These are phyloP conservation scores for Backusella circina DNA, from an alignment of 192 early-diverging fungal species.

Conservation along the genomic window DNA sequence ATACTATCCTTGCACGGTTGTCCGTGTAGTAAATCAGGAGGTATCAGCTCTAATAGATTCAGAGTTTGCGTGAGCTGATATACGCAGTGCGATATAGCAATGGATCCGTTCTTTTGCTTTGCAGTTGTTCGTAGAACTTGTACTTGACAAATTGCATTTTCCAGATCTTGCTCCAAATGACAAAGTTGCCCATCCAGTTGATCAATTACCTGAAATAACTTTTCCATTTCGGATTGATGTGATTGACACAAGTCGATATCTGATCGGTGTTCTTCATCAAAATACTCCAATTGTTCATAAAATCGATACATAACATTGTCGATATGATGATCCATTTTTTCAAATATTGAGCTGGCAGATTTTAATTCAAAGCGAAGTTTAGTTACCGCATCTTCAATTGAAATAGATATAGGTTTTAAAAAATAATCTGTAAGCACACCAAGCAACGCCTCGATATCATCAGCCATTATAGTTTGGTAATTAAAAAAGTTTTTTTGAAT, in stretches of 20 bases:
- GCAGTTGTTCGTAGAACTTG: slow-evolving; percentile 1
- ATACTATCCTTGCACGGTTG: background rate
- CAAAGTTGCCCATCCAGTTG: slow-evolving; percentile 14
- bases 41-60: background rate
- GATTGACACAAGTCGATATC: slow-evolving; percentile 11
- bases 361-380: slow-evolving; percentile 39
- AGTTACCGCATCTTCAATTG: slow-evolving; percentile 25
- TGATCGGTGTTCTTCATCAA: slow-evolving; percentile 17
- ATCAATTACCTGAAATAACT: slow-evolving; percentile 25
- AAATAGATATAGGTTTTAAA: slow-evolving; percentile 11
- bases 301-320: slow-evolving; percentile 24
- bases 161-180: slow-evolving; percentile 17
- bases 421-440: slow-evolving; percentile 44
- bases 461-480: slow-evolving; percentile 43
- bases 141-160: slow-evolving; percentile 6
- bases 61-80: background rate
- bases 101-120: background rate
- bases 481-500: slow-evolving; percentile 41
- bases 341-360: slow-evolving; percentile 44
- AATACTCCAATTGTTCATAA: slow-evolving; percentile 19
- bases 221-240: slow-evolving; percentile 17
- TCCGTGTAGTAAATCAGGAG: background rate
- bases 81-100: background rate
- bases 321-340: slow-evolving; percentile 32
- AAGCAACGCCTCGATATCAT: slow-evolving; percentile 40